Evolutionary conservation across 495 filamentous ascomycete species (phyloP), one percentile per base, ranked within the genome.

Genomic region (Neurospora tetraspora): DNA sequence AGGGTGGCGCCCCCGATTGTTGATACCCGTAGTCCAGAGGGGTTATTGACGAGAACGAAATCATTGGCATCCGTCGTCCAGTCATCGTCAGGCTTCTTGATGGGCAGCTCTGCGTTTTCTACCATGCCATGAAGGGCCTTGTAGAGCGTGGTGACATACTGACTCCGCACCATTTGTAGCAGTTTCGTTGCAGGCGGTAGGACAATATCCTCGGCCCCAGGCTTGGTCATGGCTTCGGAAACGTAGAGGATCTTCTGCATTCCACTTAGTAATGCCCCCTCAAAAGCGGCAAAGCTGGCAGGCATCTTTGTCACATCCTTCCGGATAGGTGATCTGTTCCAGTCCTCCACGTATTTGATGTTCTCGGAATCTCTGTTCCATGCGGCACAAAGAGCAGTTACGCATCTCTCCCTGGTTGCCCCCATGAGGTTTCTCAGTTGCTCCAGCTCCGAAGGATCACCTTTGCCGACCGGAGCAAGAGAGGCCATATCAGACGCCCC

Each of bases 241-340:
- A 99, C 89, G 80, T 97, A 99, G 14, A 97, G 86, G 69, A 99
- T 94, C 82, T 92, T 96, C 79, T 98, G 96, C 90, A 97, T 92
- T 20, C 92, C 92, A 3, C 82, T 81, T 36, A 98, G 85, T 65
- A 98, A 82, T 7, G 89, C 86, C 59, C 87, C 90, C 76, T 98
- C 93, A 76, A 96, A 96, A 0, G 89, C 86, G 39, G 90, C 82
- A 79, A 98, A 97, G 71, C 91, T 86, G 5, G 88, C 83, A 0
- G 96, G 95, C 93, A 99, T 95, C 75, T 90, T 92, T 2, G 96
- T 99, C 68, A 96, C 82, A 81, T 97, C 95, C 36, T 88, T 86
- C 53, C 90, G 88, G 71, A 97, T 93, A 2, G 88, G 81, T 38
- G 91, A 88, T 12, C 93, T 86, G 65, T 91, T 93, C 96, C 96